Evolutionary conservation across 371 early-diverging fungal genomes (phyloP).

Genomic region (Homolaphlyctis polyrhiza): DNA sequence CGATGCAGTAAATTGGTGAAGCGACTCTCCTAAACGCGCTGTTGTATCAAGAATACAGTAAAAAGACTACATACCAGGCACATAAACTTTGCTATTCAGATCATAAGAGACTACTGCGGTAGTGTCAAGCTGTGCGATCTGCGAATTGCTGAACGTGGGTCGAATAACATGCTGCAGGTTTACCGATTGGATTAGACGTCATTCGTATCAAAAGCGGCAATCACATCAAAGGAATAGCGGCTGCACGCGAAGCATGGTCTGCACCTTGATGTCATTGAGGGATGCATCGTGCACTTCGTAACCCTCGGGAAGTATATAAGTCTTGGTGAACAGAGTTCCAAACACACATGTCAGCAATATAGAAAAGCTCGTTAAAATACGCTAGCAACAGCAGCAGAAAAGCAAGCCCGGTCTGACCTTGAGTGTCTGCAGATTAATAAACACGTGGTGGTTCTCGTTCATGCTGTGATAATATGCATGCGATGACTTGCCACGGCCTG

Average conservation of each 20-base stretch:
- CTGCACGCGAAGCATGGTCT: conserved; percentile 11
- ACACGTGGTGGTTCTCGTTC: conserved; percentile 94
- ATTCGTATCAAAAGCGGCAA: no score
- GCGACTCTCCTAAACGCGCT: no score
- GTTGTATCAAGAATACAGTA: no score
- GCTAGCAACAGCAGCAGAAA: no score
- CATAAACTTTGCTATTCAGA: conserved; percentile 78
- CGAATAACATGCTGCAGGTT: conserved; percentile 65
- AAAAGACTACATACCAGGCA: conserved; percentile 72
- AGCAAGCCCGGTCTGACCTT: conserved; percentile 49
- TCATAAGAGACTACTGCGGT: conserved; percentile 64
- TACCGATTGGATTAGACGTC: not conserved
- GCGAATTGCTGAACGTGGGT: conserved; percentile 70
- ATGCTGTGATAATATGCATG: conserved; percentile 96
- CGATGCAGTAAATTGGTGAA: not conserved
- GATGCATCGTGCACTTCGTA: conserved; percentile 87
- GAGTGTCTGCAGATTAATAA: conserved; percentile 84
- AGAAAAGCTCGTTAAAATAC: no score
- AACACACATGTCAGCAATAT: no score
- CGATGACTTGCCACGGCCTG: conserved; percentile 81
- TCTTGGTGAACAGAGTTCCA: no score
- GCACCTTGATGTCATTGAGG: conserved; percentile 74
- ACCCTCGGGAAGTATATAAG: conserved; percentile 90
- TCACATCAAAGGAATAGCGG: no score
- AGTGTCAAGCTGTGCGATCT: conserved; percentile 68